Evolutionary conservation across 345 rosid genomes (phyloP), one percentile per base, ranked within the genome.

Genomic region (Camelina sativa): DNA sequence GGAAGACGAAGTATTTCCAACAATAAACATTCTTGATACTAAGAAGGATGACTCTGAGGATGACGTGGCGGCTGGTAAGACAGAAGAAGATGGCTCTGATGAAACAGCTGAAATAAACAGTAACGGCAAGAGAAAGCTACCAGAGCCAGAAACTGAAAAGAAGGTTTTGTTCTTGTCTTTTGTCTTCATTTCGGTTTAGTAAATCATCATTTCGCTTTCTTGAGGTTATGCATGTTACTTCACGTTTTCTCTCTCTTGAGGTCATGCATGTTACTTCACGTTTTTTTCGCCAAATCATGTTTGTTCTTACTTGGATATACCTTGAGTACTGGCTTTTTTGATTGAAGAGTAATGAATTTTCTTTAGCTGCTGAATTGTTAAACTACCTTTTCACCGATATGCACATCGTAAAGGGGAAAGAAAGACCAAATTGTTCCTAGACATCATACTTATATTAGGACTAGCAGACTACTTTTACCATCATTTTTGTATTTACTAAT

Each of bases 1-100:
- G 77, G 92, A 86, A 81, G 97, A 91, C 37, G 97, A 94, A 80
- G 82, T 91, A 71, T 85, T 94, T 76, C 86, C 84, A 51, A 74
- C 65, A 7, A 43, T 73, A 52, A 79, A 66, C 57, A 71, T 63
- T 28, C 73, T 76, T 66, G 87, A 85, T 78, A 73, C 83, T 47
- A 71, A 78, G 56, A 83, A 63, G 61, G 73, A 63, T 62, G 55
- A 28, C 46, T 43, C 73, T 11, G 38, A 67, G 66, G 75, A 74
- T 68, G 75, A 61, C 17, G 58, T 68, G 65, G 75, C 61, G 65
- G 75, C 61, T 56, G 65, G n/a, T 52, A 55, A 60, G 65, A 84
- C 82, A 76, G 86, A 85, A 72, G 84, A 52, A 55, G 78, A 76
- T 67, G 87, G 62, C 41, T 61, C 77, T 32, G 84, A 38, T 74